These are phyloP conservation scores for Ophiocordyceps camponoti-floridani DNA, from an alignment of 2,329 filamentous ascomycete species.

Conservation along the genomic window DNA sequence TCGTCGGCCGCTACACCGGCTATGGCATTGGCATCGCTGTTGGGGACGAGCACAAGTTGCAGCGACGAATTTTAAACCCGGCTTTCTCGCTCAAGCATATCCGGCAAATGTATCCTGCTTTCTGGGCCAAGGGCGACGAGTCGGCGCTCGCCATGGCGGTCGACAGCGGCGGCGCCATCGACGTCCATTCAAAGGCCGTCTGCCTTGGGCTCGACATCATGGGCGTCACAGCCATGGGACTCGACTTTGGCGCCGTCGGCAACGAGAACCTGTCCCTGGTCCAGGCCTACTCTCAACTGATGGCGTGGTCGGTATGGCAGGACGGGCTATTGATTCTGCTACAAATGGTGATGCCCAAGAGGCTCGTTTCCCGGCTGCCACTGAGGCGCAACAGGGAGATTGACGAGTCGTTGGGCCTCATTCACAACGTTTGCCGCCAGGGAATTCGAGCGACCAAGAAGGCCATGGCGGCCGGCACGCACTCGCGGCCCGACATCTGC, in stretches of 20 bases:
- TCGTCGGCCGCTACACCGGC: slow-evolving; percentile 57
- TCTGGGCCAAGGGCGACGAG: slow-evolving; percentile 13
- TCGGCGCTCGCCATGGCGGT: slow-evolving; percentile 5
- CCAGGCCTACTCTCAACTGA: slow-evolving; percentile 35
- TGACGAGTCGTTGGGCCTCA: slow-evolving; percentile 31
- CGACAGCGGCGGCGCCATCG: slow-evolving; percentile 2
- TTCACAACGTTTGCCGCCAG: slow-evolving; percentile 47
- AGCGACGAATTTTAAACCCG: slow-evolving; percentile 13
- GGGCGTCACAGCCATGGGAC: slow-evolving; percentile 13
- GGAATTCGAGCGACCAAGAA: slow-evolving; percentile 55
- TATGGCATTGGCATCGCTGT: slow-evolving; percentile 22
- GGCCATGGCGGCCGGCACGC: slow-evolving; percentile 26
- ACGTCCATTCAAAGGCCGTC: slow-evolving; percentile 7
- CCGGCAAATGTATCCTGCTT: slow-evolving; percentile 14
- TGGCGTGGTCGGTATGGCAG: slow-evolving; percentile 27
- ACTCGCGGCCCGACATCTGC: slow-evolving; percentile 52
- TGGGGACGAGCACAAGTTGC: slow-evolving; percentile 14
- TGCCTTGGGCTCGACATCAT: slow-evolving; percentile 17
- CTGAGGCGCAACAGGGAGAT: slow-evolving; percentile 53
- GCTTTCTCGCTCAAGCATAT: slow-evolving; percentile 15
- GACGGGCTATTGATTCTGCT: slow-evolving; percentile 40
- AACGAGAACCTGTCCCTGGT: slow-evolving; percentile 42
- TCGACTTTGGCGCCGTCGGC: slow-evolving; percentile 49
- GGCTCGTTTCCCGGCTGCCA: slow-evolving; percentile 46
- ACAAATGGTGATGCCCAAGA: slow-evolving; percentile 41